phyloP scores from a whole-genome alignment of 805 yeast genomes.

The Huiozyma sinensis region DNA sequence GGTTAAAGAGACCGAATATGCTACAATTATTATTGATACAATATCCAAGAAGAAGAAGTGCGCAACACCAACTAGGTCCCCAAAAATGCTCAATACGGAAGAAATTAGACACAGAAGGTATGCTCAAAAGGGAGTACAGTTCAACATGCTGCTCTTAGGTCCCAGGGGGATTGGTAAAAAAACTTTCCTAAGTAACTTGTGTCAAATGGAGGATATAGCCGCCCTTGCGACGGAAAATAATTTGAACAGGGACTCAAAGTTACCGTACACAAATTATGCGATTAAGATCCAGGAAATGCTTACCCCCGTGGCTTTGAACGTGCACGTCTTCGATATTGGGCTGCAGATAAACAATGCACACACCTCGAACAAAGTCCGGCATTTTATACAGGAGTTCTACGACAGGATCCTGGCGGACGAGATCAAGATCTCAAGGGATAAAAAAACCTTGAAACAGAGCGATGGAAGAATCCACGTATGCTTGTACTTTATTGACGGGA shows the following conservation, averaged over 20 bases:
- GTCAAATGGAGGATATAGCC: slow-evolving; percentile 9
- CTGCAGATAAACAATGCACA: slow-evolving; percentile 45
- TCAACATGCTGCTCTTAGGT: slow-evolving; percentile 63
- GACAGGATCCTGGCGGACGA: slow-evolving; percentile 67
- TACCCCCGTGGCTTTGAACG: slow-evolving; percentile 30
- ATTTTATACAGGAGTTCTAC: slow-evolving; percentile 59
- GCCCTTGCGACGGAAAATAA: background rate
- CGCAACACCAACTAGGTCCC: background rate
- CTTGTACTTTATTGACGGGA: slow-evolving; percentile 63
- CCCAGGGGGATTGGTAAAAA: slow-evolving; percentile 66
- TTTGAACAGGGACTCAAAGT: background rate
- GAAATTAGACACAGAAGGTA: slow-evolving; percentile 48
- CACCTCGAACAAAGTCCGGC: slow-evolving; percentile 39
- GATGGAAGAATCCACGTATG: slow-evolving; percentile 73
- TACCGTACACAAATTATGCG: background rate
- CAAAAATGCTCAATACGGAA: slow-evolving; percentile 16
- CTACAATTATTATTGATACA: background rate
- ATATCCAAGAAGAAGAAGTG: background rate
- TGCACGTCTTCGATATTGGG: slow-evolving; percentile 36
- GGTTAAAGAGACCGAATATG: no score
- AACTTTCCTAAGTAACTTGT: slow-evolving; percentile 56
- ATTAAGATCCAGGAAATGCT: background rate
- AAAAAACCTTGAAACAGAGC: slow-evolving; percentile 28
- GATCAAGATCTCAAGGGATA: slow-evolving; percentile 60
- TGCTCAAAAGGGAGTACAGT: slow-evolving; percentile 50